Base-by-base conservation (phyloP, 768 basidiomycete genomes). In the Termitomyces sp. region DNA sequence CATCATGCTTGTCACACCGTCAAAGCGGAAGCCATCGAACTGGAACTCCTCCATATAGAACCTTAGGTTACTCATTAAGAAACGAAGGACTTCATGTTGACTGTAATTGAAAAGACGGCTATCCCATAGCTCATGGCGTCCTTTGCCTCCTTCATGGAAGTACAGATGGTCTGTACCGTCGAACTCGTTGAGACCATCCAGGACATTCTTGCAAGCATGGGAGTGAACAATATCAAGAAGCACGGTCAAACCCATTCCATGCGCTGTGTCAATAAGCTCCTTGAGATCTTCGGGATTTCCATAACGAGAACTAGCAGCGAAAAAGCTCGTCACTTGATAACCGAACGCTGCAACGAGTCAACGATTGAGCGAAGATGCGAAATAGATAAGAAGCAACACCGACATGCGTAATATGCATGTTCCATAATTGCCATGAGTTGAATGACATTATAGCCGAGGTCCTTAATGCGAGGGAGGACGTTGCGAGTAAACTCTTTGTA, bases 1-100 rank as follows among this genome's bases (percentile, higher is more conserved):
- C 93, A 99, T 95, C 96, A 98, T 98, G 68, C 93, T 95, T 4
- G 97, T 99, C 49, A 99, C 97, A 28, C 97, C 97, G 64, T 99
- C 97, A 69, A 99, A 99, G 44, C 97, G 79, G 83, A 98, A 99
- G 12, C 97, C 97, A 66, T 98, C 97, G 70, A 99, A 98, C 64
- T 82, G 83, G 73, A 90, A 99, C 68, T 92, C 90, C 58, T 99
- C 96, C 73, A 98, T 84, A 78, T 87, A 99, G 79, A 87, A 99
- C 22, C 96, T 85, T 47, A 98, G 75, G 70, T 99, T 99, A 69
- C 94, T 95, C 63, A 98, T 76, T 56, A 99, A 76, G 80, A 99
- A 99, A 24, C 97, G 82, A 33, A 98, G 72, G 33, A 98, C 97
- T 72, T 99, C 97, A 68, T 98, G 94, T 53, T 82, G 80, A 18